Conservation (phyloP, 2,329 filamentous ascomycete genomes). For the Phyllosticta citrichinensis region DNA sequence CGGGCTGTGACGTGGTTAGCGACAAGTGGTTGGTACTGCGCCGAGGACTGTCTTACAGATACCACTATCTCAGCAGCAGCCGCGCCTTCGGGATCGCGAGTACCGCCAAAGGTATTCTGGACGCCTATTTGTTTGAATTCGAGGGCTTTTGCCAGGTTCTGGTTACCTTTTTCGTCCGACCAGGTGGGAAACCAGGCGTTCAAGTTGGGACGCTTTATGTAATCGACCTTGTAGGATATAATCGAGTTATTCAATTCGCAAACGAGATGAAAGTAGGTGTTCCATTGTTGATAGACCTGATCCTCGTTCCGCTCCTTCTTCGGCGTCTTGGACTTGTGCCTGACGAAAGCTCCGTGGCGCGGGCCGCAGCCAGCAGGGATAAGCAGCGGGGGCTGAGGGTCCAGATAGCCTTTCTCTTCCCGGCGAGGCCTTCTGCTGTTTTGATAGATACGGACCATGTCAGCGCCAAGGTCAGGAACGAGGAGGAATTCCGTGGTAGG, state of each 20-base stretch:
- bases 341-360: slow-evolving; percentile 52
- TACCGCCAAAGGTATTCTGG: slow-evolving; percentile 30
- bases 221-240: slow-evolving; percentile 46
- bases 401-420: too few species aligned
- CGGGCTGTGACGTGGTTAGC: slow-evolving; percentile 19
- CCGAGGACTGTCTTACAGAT: slow-evolving; percentile 33
- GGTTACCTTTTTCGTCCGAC: too few species aligned
- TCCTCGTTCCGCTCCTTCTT: not conserved
- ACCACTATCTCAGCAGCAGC: slow-evolving; percentile 48
- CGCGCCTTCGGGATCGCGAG: slow-evolving; percentile 20
- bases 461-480: slow-evolving; percentile 56
- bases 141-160: slow-evolving; percentile 14
- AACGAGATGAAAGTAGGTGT: slow-evolving; percentile 48
- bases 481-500: slow-evolving; percentile 54
- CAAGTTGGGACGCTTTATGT: slow-evolving; percentile 27
- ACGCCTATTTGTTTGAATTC: slow-evolving; percentile 40
- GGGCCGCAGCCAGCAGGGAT: slow-evolving; percentile 50
- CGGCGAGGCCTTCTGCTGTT: slow-evolving; percentile 37
- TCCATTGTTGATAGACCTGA: too few species aligned
- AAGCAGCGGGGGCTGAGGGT: slow-evolving; percentile 36
- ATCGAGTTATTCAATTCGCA: slow-evolving; percentile 52
- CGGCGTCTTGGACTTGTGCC: slow-evolving; percentile 13
- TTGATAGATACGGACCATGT: slow-evolving; percentile 50
- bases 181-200: too few species aligned
- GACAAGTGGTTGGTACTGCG: too few species aligned